Conservation (phyloP, 805 yeast genomes). For the Lipomyces mesembrius region DNA sequence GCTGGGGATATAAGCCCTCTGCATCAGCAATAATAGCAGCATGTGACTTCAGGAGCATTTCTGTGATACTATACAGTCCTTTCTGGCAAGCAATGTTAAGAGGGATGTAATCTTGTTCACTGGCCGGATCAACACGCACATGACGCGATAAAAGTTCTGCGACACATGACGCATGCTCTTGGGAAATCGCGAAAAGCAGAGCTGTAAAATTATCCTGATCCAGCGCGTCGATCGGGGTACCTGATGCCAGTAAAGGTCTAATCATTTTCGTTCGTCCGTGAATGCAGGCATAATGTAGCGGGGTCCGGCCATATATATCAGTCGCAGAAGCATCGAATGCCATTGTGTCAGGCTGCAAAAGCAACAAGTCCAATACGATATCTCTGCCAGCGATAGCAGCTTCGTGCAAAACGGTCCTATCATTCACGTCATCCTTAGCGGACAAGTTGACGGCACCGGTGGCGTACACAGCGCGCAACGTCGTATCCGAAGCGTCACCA, state of each 20-base stretch:
- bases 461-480: conserved; percentile 55
- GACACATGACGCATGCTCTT: conserved; percentile 62
- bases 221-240: conserved; percentile 46
- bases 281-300: conserved; percentile 81
- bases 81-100: conserved; percentile 86
- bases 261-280: conserved; percentile 56
- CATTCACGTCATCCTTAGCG: conserved; percentile 71
- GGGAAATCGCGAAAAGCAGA: conserved; percentile 73
- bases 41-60: conserved; percentile 56
- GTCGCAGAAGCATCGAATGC: conserved; percentile 40
- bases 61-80: conserved; percentile 74
- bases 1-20: conserved; percentile 84
- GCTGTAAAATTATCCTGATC: conserved; percentile 68
- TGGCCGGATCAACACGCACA: conserved; percentile 47
- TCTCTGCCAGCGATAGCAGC: conserved; percentile 47
- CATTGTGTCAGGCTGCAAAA: conserved; percentile 25
- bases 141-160: conserved; percentile 56
- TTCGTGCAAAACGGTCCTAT: conserved; percentile 78
- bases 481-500: conserved; percentile 66
- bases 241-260: conserved; percentile 50
- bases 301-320: conserved; percentile 66
- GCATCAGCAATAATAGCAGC: conserved; percentile 64
- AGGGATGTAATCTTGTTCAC: conserved; percentile 55
- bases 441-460: conserved; percentile 62
- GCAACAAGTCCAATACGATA: conserved; percentile 44